phyloP scores from a whole-genome alignment of 176 grass and related monocot genomes.

The Luzula sylvatica region DNA sequence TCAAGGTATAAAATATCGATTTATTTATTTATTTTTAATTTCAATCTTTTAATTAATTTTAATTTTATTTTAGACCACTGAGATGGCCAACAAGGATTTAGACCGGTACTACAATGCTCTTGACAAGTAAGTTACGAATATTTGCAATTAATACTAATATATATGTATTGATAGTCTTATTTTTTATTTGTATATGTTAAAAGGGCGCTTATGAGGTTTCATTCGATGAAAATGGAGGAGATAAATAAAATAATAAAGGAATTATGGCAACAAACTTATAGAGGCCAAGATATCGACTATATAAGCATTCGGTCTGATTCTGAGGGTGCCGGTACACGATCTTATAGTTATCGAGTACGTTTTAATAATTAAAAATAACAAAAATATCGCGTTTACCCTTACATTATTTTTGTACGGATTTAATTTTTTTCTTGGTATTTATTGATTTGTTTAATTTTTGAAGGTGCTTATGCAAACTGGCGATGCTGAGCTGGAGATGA shows the following conservation, averaged over 20 bases:
- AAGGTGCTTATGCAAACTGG: constrained; percentile 98
- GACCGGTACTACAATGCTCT: constrained; percentile 87
- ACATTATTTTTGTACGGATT: neutral
- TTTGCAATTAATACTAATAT: neutral
- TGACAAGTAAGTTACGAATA: constrained; percentile 48
- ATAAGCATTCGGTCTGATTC: constrained; percentile 93
- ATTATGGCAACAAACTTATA: constrained; percentile 97
- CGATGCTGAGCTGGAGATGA: constrained; percentile 93
- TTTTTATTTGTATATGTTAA: constrained; percentile 24
- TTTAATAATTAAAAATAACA: constrained; percentile 6
- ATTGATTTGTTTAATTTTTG: constrained; percentile 4
- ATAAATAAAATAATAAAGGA: constrained; percentile 99
- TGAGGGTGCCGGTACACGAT: constrained; percentile 82
- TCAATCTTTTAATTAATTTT: constrained; percentile 17
- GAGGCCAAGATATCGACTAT: constrained; percentile 94
- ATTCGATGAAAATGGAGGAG: constrained; percentile 99
- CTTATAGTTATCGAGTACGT: constrained; percentile 90
- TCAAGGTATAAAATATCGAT: constrained; percentile 50
- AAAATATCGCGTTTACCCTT: neutral
- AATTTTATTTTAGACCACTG: constrained; percentile 59
- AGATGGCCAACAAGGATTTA: constrained; percentile 98
- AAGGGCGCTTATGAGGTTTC: constrained; percentile 93
- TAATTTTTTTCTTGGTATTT: constrained; percentile 11
- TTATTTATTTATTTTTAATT: constrained; percentile 15
- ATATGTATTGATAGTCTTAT: constrained; percentile 4